These are phyloP conservation scores for Colletotrichum limetticola DNA, from an alignment of 2,329 filamentous ascomycete genomes.

Conservation along the genomic window DNA sequence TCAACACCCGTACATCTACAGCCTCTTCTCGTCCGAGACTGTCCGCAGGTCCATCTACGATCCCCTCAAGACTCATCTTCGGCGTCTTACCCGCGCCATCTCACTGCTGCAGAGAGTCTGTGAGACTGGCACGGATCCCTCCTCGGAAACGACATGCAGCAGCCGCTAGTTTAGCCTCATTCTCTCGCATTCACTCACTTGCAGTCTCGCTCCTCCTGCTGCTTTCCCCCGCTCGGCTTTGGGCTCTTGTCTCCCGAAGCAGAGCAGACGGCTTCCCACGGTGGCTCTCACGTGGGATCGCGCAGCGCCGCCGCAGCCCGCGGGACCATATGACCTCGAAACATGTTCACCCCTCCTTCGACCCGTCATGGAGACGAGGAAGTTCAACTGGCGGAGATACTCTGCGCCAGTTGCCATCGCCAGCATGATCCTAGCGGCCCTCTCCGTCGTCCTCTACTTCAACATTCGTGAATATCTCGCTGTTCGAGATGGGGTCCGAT, in stretches of 20 bases:
- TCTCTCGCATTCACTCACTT: background rate
- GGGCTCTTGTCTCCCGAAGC: slow-evolving; percentile 9
- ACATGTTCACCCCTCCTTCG: slow-evolving; percentile 18
- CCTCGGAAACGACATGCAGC: slow-evolving; percentile 32
- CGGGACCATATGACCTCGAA: slow-evolving; percentile 32
- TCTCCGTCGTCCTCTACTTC: slow-evolving; percentile 30
- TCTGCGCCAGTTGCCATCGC: slow-evolving; percentile 24
- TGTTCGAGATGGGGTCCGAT: slow-evolving; percentile 25
- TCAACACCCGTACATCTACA: background rate
- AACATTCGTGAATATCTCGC: slow-evolving; percentile 23
- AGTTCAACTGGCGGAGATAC: slow-evolving; percentile 25
- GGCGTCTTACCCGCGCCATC: slow-evolving; percentile 14
- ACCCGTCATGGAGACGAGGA: slow-evolving; percentile 25
- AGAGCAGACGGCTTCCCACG: background rate
- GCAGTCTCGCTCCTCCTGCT: slow-evolving; percentile 2
- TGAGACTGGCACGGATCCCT: slow-evolving; percentile 35
- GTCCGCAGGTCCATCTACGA: background rate
- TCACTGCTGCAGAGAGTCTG: slow-evolving; percentile 26
- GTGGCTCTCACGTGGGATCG: slow-evolving; percentile 33
- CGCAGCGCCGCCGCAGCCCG: slow-evolving; percentile 14
- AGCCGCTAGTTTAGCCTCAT: slow-evolving; percentile 27
- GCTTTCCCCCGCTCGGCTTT: slow-evolving; percentile 24
- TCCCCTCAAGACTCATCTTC: slow-evolving; percentile 29
- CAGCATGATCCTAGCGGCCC: slow-evolving; percentile 31
- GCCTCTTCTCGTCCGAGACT: background rate